These are phyloP conservation scores for Aethionema arabicum DNA, from an alignment of 345 rosid genomes.

Conservation along the genomic window DNA sequence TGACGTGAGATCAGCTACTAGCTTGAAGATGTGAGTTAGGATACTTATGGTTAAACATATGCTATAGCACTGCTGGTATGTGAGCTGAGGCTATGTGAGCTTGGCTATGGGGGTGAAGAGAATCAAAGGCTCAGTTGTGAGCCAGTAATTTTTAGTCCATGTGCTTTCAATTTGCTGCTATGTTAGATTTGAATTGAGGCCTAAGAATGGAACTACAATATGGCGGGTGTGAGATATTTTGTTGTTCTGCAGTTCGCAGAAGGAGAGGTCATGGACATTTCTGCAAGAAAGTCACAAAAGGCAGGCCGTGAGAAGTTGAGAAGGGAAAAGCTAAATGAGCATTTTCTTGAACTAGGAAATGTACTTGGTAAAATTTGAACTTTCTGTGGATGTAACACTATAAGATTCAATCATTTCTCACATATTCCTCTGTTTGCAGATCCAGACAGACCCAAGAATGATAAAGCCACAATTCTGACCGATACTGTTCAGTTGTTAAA, in stretches of 20 bases:
- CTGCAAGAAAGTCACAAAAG: constrained; percentile 72
- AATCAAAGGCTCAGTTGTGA: constrained; percentile 8
- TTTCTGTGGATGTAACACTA: background rate
- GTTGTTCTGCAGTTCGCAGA: constrained; percentile 17
- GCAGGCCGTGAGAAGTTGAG: constrained; percentile 92
- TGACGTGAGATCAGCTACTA: constrained; percentile 1
- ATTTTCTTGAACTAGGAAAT: constrained; percentile 73
- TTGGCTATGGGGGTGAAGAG: background rate
- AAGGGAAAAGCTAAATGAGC: constrained; percentile 87
- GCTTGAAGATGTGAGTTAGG: constrained; percentile 9
- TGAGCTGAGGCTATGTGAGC: constrained; percentile 10
- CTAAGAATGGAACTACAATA: background rate
- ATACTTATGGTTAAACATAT: background rate
- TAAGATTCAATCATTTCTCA: constrained; percentile 2
- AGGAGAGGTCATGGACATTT: constrained; percentile 43
- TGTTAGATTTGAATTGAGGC: background rate
- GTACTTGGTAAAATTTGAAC: constrained; percentile 51
- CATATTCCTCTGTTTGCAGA: constrained; percentile 42
- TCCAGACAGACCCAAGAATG: constrained; percentile 89
- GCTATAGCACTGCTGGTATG: background rate
- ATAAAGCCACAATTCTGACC: constrained; percentile 75
- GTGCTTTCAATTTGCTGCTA: constrained; percentile 11
- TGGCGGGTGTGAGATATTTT: background rate
- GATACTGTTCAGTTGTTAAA: constrained; percentile 81
- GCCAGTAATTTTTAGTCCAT: background rate